phyloP scores from a whole-genome alignment of 768 basidiomycete genomes.

The Boletus vermiculosoides region DNA sequence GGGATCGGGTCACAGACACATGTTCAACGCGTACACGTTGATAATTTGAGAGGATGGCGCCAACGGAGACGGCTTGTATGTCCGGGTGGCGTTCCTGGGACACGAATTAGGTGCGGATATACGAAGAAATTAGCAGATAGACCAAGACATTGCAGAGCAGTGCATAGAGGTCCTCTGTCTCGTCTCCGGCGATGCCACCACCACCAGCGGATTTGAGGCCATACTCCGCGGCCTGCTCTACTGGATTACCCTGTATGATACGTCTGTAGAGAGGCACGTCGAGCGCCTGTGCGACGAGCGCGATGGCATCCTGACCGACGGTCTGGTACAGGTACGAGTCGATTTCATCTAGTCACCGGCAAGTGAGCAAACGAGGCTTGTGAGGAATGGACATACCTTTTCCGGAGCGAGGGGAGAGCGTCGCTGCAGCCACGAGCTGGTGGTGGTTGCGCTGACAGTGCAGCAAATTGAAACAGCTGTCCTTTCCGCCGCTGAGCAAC shows the following conservation, averaged over 20 bases:
- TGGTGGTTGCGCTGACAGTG: conserved; percentile 89
- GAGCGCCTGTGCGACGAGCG: conserved; percentile 80
- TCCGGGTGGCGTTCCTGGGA: conserved; percentile 72
- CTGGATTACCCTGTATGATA: conserved; percentile 75
- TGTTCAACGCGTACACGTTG: conserved; percentile 97
- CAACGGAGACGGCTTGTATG: conserved; percentile 84
- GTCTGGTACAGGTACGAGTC: conserved; percentile 99
- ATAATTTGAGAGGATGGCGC: conserved; percentile 96
- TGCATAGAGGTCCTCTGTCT: conserved; percentile 89
- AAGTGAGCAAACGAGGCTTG: conserved; percentile 1
- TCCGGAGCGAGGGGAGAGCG: conserved; percentile 78
- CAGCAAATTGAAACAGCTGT: conserved; percentile 92
- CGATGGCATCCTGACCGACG: conserved; percentile 94
- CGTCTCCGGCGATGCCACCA: conserved; percentile 73
- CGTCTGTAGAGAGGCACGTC: conserved; percentile 83
- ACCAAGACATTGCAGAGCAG: conserved; percentile 80
- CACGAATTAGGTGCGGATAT: conserved; percentile 1
- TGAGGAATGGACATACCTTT: conserved; percentile 56
- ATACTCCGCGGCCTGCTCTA: conserved; percentile 85
- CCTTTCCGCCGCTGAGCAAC: conserved; percentile 95
- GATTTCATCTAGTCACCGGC: conserved; percentile 75
- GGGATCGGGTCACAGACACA: conserved; percentile 56
- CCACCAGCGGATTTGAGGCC: conserved; percentile 57
- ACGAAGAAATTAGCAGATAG: conserved; percentile 9
- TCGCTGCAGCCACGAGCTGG: conserved; percentile 83